Evolutionary conservation across 2,329 filamentous ascomycete genomes (phyloP).

Genomic region (Sporothrix brasiliensis): DNA sequence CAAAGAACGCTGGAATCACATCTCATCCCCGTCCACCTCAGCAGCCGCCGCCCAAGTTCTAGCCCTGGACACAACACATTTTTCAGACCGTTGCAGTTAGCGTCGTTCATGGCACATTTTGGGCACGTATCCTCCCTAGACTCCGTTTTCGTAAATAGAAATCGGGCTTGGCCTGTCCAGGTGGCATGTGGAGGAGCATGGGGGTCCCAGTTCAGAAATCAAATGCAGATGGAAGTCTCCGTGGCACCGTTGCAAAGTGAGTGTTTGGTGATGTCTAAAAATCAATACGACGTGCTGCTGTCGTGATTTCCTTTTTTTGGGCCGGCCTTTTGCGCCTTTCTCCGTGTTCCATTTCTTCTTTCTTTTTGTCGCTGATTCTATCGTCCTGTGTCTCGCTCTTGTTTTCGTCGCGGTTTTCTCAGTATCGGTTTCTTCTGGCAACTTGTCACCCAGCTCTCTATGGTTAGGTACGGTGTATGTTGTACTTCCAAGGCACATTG

Average conservation of each 20-base stretch:
- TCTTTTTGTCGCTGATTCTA: neutral
- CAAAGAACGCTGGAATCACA: constrained; percentile 4
- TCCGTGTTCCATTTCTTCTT: neutral
- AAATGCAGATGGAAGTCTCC: neutral
- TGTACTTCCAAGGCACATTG: neutral
- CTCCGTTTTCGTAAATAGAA: constrained; percentile 17
- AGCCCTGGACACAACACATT: neutral
- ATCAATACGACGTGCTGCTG: neutral
- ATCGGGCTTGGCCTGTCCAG: constrained; percentile 15
- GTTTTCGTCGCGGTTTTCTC: neutral
- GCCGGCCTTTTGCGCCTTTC: neutral
- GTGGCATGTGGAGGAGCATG: constrained; percentile 4
- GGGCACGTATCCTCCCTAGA: neutral
- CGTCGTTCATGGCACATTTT: neutral
- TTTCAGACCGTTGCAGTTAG: neutral
- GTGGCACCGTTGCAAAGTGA: neutral
- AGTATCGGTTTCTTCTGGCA: no score
- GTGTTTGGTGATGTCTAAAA: constrained; percentile 13
- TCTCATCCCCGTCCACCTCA: neutral
- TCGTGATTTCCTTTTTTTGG: neutral
- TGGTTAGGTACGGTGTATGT: no score
- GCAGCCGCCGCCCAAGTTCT: neutral
- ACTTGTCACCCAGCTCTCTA: no score
- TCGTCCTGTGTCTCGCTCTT: neutral
- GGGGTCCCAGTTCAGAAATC: neutral